Percentiles rank a stretch among this genome's conserved stretches.
Conservation (phyloP, 2,329 filamentous ascomycete genomes). For the Tricladium varicosporioides region DNA sequence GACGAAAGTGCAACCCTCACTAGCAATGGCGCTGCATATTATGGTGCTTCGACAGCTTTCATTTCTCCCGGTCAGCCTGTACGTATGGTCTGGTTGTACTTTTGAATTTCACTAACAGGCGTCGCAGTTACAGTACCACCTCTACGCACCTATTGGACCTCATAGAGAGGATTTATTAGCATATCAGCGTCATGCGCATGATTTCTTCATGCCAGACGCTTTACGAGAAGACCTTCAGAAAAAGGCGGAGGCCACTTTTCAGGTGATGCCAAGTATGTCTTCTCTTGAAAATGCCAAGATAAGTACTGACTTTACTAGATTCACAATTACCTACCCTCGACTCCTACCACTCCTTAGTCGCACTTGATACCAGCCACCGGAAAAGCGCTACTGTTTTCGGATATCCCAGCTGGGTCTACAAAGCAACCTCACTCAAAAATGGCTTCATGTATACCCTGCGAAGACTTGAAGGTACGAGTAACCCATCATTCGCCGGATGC, state of each 20-base stretch:
- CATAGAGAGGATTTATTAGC: conserved; percentile 76
- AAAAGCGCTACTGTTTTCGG: conserved; percentile 80
- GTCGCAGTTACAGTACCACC: conserved; percentile 77
- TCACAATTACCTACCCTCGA: conserved; percentile 77
- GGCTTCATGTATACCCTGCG: conserved; percentile 85
- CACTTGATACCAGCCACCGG: conserved; percentile 77
- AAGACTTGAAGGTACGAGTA: conserved; percentile 68
- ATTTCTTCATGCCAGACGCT: conserved; percentile 88
- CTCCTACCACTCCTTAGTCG: conserved; percentile 88
- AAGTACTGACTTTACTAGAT: conserved; percentile 38
- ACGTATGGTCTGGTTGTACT: conserved; percentile 27
- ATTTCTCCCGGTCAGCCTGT: conserved; percentile 58
- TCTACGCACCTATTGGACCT: conserved; percentile 86
- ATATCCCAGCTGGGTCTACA: conserved; percentile 92
- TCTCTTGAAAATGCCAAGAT: neutral
- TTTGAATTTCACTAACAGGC: conserved; percentile 21
- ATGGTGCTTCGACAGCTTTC: conserved; percentile 55
- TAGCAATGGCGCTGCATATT: conserved; percentile 62
- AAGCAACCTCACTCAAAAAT: conserved; percentile 84
- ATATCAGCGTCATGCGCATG: conserved; percentile 83
- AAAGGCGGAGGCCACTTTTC: conserved; percentile 80
- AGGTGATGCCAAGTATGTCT: conserved; percentile 72
- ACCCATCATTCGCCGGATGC: conserved; percentile 13
- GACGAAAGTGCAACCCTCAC: conserved; percentile 62
- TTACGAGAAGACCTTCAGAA: conserved; percentile 85